Percentiles rank a stretch among this genome's conserved stretches.
These are phyloP conservation scores for Trichosporon coremiiforme DNA, from an alignment of 1,284 basidiomycete genomes.

Conservation along the genomic window DNA sequence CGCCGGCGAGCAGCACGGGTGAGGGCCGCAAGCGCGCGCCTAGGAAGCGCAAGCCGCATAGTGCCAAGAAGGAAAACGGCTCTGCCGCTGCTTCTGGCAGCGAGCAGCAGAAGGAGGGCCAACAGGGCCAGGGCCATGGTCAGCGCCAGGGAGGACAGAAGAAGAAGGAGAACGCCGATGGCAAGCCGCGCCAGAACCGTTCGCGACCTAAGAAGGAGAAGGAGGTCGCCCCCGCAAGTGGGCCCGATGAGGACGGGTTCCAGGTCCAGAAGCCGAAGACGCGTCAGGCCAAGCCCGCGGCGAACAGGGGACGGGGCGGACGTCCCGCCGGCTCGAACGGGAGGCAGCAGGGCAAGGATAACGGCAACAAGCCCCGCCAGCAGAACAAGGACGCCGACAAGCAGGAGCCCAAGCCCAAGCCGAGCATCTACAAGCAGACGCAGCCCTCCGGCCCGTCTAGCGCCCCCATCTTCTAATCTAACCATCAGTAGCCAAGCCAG, in stretches of 20 bases:
- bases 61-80: slow-evolving; percentile 2
- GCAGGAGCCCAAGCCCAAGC: slow-evolving; percentile 30
- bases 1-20: slow-evolving; percentile 7
- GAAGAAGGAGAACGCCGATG: slow-evolving; percentile 15
- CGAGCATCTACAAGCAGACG: slow-evolving; percentile 38
- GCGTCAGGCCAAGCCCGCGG: slow-evolving; percentile 24
- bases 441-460: slow-evolving; percentile 27
- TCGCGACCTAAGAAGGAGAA: slow-evolving; percentile 17
- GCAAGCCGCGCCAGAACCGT: slow-evolving; percentile 8
- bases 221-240: background rate
- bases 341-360: slow-evolving; percentile 5
- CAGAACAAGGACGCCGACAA: slow-evolving; percentile 11
- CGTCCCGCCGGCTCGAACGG: slow-evolving; percentile 25
- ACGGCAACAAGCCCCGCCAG: slow-evolving; percentile 12
- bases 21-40: slow-evolving; percentile 22
- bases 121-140: too few species aligned
- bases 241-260: slow-evolving; percentile 50
- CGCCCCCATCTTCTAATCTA: slow-evolving; percentile 29
- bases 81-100: background rate
- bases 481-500: background rate
- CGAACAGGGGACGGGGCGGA: slow-evolving; percentile 23
- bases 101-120: background rate
- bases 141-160: slow-evolving; percentile 7
- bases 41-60: slow-evolving; percentile 19
- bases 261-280: slow-evolving; percentile 36